phyloP scores from a whole-genome alignment of 2,329 filamentous ascomycete species.

The Cladobotryum mycophilum region DNA sequence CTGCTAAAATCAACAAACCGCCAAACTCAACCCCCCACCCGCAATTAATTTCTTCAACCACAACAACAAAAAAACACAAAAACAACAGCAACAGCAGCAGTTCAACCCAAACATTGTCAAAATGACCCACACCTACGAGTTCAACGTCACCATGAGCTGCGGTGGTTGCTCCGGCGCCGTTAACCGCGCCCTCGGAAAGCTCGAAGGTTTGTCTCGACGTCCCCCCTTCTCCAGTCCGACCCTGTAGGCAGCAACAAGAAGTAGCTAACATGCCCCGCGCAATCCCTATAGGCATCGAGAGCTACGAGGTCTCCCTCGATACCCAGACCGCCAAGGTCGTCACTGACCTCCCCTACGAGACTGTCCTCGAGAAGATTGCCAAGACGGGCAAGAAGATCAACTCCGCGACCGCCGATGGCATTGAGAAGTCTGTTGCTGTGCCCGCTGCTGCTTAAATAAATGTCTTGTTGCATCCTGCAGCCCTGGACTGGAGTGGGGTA shows the following conservation, averaged over 20 bases:
- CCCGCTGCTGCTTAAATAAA: conserved; percentile 27
- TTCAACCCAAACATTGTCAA: conserved; percentile 17
- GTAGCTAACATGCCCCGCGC: no score
- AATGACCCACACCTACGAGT: conserved; percentile 90
- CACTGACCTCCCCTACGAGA: conserved; percentile 68
- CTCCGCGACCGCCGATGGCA: conserved; percentile 64
- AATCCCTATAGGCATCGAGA: conserved; percentile 62
- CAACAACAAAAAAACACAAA: no score
- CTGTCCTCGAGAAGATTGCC: conserved; percentile 79
- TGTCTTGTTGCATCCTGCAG: background rate
- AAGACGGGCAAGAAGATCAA: conserved; percentile 95
- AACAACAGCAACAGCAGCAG: no score
- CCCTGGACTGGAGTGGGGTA: background rate
- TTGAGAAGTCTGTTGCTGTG: conserved; percentile 45
- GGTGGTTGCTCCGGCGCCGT: conserved; percentile 93
- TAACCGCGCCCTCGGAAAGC: conserved; percentile 84
- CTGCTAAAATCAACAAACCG: background rate
- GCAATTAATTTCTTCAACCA: background rate
- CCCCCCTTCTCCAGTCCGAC: background rate
- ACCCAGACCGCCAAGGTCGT: conserved; percentile 74
- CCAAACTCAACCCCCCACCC: background rate
- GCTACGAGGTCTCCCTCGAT: conserved; percentile 81
- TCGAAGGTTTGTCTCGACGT: conserved; percentile 61
- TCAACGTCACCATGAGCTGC: conserved; percentile 91
- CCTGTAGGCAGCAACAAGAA: background rate